Conservation (phyloP, 164 flowering plant genomes). For the Liquidambar formosana region DNA sequence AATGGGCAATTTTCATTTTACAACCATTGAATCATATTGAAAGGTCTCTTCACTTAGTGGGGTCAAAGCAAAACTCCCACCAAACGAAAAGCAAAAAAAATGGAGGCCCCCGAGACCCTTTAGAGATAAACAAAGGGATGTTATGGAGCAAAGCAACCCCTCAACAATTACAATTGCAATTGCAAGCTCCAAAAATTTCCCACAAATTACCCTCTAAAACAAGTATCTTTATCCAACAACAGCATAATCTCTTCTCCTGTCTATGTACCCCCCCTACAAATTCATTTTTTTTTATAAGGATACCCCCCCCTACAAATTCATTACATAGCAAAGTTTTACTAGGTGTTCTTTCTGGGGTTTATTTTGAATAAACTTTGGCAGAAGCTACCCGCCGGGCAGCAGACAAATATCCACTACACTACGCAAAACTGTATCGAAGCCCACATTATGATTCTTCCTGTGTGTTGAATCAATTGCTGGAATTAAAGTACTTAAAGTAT, state of each 20-base stretch:
- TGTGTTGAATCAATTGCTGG: slow-evolving; percentile 34
- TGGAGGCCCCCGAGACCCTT: slow-evolving; percentile 10
- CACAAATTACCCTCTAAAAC: not conserved
- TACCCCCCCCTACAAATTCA: too few relatives aligned
- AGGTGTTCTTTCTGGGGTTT: slow-evolving; percentile 8
- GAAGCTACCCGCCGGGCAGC: not conserved
- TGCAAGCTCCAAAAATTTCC: slow-evolving; percentile 12
- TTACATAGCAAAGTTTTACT: not conserved
- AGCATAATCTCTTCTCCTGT: slow-evolving; percentile 1
- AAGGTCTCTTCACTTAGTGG: slow-evolving; percentile 12
- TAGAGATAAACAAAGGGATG: slow-evolving; percentile 1
- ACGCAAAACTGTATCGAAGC: slow-evolving; percentile 15
- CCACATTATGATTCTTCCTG: slow-evolving; percentile 37
- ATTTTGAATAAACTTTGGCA: slow-evolving; percentile 11
- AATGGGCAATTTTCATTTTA: slow-evolving; percentile 11
- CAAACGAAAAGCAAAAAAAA: slow-evolving; percentile 16
- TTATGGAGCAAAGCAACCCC: slow-evolving; percentile 11
- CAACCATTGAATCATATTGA: slow-evolving; percentile 25
- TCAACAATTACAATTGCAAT: slow-evolving; percentile 15
- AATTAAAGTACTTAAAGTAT: slow-evolving; percentile 30
- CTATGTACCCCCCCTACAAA: too few relatives aligned
- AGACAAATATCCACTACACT: slow-evolving; percentile 4
- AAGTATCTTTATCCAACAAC: slow-evolving; percentile 20
- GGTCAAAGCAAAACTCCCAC: slow-evolving; percentile 22
- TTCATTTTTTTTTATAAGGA: too few relatives aligned